Conservation (phyloP, 2,329 filamentous ascomycete species). For the Pleurostoma richardsiae region DNA sequence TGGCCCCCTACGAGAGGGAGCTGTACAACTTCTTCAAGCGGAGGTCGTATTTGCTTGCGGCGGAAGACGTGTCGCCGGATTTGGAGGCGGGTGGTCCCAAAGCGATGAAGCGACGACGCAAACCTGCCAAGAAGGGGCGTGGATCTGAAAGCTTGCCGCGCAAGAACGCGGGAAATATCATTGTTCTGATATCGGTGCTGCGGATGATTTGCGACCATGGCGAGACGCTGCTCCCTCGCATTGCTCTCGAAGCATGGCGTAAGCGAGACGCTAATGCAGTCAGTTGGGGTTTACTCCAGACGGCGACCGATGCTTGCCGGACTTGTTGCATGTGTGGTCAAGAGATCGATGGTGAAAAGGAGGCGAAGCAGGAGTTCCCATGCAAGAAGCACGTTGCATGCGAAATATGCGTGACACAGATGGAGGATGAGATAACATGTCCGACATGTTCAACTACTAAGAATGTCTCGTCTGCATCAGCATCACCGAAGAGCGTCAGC, state of each 20-base stretch:
- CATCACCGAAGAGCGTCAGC: background rate
- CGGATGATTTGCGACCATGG: conserved; percentile 24
- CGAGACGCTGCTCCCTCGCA: conserved; percentile 14
- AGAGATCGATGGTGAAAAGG: background rate
- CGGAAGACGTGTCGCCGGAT: background rate
- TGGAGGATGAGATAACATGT: background rate
- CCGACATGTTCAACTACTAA: background rate
- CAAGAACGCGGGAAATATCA: conserved; percentile 8
- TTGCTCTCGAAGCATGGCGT: conserved; percentile 11
- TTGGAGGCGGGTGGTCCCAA: background rate
- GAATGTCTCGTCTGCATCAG: background rate
- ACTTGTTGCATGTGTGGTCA: background rate
- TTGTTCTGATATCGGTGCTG: conserved; percentile 17
- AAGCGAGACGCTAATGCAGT: conserved; percentile 2
- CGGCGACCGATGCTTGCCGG: background rate
- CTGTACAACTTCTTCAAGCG: conserved; percentile 17
- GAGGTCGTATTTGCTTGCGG: conserved; percentile 5
- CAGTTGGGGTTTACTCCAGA: conserved; percentile 1
- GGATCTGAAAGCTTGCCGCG: background rate
- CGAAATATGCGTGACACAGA: background rate
- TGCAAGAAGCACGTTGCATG: conserved; percentile 1
- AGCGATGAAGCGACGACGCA: conserved; percentile 2
- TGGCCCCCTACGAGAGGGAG: conserved; percentile 9
- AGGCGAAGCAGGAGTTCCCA: background rate
- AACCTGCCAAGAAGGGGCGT: background rate